These are phyloP conservation scores for Botrytis pseudocinerea DNA, from an alignment of 2,329 filamentous ascomycete genomes.

Conservation along the genomic window DNA sequence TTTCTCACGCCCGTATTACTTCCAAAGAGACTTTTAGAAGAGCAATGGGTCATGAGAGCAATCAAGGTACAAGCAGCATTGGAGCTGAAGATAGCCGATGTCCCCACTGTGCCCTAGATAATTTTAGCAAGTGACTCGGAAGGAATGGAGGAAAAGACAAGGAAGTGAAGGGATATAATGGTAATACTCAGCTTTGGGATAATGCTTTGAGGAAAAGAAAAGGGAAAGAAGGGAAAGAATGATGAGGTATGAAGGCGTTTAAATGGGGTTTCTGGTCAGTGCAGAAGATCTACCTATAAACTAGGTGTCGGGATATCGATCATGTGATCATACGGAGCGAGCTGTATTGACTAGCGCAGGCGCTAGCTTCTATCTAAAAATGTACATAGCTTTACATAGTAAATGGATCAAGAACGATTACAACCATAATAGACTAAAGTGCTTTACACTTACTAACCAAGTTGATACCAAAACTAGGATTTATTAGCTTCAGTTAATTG, in stretches of 20 bases:
- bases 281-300: too few species aligned
- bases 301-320: too few species aligned
- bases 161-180: not conserved
- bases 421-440: too few species aligned
- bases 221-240: not conserved
- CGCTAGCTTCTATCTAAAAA: too few species aligned
- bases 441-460: too few species aligned
- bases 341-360: too few species aligned
- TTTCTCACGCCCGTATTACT: not conserved
- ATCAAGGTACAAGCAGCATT: slow-evolving; percentile 1
- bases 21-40: not conserved
- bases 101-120: not conserved
- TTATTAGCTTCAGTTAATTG: not conserved
- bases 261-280: not conserved
- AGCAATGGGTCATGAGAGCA: not conserved
- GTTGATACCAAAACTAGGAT: too few species aligned
- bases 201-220: not conserved
- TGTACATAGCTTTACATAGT: too few species aligned
- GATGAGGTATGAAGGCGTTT: not conserved
- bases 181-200: not conserved
- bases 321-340: too few species aligned
- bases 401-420: too few species aligned
- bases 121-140: not conserved
- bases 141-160: too few species aligned
- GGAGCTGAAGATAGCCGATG: too few species aligned